Percentiles rank a stretch among this genome's conserved stretches.
Evolutionary conservation across 2,329 filamentous ascomycete species (phyloP).

Genomic region (Nemania diffusa): DNA sequence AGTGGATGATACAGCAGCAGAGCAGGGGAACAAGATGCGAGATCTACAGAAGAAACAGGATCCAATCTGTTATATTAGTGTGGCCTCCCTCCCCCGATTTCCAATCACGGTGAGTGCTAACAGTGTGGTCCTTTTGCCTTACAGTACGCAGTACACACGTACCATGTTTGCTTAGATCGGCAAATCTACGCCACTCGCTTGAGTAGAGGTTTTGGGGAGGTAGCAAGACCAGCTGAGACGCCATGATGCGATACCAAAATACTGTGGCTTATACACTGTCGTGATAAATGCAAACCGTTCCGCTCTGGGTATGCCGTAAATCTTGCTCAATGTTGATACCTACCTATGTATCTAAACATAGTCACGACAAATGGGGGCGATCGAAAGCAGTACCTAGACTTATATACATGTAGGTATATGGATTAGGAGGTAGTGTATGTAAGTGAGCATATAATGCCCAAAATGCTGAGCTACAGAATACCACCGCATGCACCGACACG

Average conservation of each 20-base stretch:
- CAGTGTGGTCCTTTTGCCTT: conserved; percentile 11
- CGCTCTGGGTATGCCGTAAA: conserved; percentile 1
- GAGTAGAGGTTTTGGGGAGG: conserved; percentile 16
- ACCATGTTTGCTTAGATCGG: conserved; percentile 17
- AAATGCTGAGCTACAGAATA: no score
- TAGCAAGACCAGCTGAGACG: conserved; percentile 27
- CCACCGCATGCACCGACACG: no score
- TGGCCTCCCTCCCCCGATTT: no score
- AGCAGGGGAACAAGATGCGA: conserved; percentile 21
- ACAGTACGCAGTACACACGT: no score
- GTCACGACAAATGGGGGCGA: no score
- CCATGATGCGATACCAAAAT: conserved; percentile 10
- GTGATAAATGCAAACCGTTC: background rate
- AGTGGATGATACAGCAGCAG: background rate
- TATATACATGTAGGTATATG: background rate
- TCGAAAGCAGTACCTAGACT: no score
- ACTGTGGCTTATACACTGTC: conserved; percentile 1
- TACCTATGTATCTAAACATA: no score
- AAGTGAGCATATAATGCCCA: no score
- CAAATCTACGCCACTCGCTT: conserved; percentile 31
- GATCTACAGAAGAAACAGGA: conserved; percentile 15
- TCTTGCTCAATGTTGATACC: background rate
- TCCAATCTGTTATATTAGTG: conserved; percentile 10
- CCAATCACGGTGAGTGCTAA: background rate
- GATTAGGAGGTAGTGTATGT: no score